Conservation (phyloP, 1,139 yeast genomes). For the Debaryomyces singareniensis region DNA sequence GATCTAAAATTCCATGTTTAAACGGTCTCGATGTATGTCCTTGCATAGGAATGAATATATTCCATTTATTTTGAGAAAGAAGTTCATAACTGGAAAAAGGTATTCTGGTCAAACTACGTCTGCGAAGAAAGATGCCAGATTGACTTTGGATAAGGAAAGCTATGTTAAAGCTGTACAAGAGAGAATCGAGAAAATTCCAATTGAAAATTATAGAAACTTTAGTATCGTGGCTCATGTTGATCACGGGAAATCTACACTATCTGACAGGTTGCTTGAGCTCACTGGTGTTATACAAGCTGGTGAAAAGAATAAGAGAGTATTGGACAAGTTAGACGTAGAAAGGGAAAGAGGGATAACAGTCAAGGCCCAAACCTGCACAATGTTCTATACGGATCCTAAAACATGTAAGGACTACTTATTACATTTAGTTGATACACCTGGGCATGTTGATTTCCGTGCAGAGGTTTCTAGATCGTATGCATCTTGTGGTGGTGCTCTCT, state of each 20-base stretch:
- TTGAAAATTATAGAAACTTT: slow-evolving; percentile 79
- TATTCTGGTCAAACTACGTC: slow-evolving; percentile 4
- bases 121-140: slow-evolving; percentile 22
- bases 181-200: slow-evolving; percentile 67
- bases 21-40: too few species aligned
- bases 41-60: too few species aligned
- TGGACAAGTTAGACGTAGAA: slow-evolving; percentile 90
- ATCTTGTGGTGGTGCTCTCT: slow-evolving; percentile 89
- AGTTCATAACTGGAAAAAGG: neutral
- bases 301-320: slow-evolving; percentile 71
- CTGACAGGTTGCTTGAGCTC: slow-evolving; percentile 78
- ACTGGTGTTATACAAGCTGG: slow-evolving; percentile 85
- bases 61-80: too few species aligned
- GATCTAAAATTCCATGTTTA: too few species aligned
- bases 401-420: slow-evolving; percentile 60
- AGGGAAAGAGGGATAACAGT: slow-evolving; percentile 94
- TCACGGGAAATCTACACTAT: slow-evolving; percentile 91
- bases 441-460: slow-evolving; percentile 93
- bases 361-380: slow-evolving; percentile 93
- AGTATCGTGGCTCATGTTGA: slow-evolving; percentile 97
- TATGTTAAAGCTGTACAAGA: slow-evolving; percentile 34
- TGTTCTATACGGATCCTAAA: slow-evolving; percentile 71
- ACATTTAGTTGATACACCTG: slow-evolving; percentile 95
- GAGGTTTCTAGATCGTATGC: slow-evolving; percentile 94
- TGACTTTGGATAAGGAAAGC: slow-evolving; percentile 25